Conservation (phyloP, 768 basidiomycete species). For the Multifurca ochricompacta region DNA sequence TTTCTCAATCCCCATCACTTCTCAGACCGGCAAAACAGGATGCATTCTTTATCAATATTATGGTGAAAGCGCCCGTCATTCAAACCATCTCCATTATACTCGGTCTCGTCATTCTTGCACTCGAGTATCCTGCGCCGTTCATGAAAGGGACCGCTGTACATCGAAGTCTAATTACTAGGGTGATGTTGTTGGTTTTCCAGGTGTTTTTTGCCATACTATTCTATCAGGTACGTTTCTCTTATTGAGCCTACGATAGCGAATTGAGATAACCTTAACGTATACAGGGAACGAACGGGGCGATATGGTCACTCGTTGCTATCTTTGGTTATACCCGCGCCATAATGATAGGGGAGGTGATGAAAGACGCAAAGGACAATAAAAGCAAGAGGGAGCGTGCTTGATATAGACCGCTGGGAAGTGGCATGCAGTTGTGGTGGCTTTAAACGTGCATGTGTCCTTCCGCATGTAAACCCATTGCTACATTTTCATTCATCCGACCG, state of each 20-base stretch:
- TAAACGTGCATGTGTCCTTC: background rate
- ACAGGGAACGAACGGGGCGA: conserved; percentile 75
- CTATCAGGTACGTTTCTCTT: conserved; percentile 56
- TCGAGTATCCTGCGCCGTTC: conserved; percentile 67
- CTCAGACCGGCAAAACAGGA: conserved; percentile 25
- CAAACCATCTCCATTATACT: conserved; percentile 61
- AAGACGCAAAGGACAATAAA: conserved; percentile 54
- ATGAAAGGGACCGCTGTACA: conserved; percentile 49
- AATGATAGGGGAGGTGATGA: conserved; percentile 60
- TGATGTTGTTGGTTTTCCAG: conserved; percentile 58
- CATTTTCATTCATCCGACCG: background rate
- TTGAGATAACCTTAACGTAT: background rate
- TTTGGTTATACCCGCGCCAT: conserved; percentile 61
- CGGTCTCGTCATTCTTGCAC: conserved; percentile 46
- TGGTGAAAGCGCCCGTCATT: conserved; percentile 70
- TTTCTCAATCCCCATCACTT: conserved; percentile 41
- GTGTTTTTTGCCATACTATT: conserved; percentile 55
- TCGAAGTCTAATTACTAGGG: conserved; percentile 55
- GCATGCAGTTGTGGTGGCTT: conserved; percentile 18
- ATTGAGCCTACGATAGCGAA: background rate
- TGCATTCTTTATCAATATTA: conserved; percentile 60
- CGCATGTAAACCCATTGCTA: background rate
- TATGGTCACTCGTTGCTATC: conserved; percentile 72
- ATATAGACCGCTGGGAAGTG: conserved; percentile 21
- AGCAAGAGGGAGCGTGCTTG: conserved; percentile 50